Conservation (phyloP, 768 basidiomycete genomes). For the Psilocybe cyanescens region DNA sequence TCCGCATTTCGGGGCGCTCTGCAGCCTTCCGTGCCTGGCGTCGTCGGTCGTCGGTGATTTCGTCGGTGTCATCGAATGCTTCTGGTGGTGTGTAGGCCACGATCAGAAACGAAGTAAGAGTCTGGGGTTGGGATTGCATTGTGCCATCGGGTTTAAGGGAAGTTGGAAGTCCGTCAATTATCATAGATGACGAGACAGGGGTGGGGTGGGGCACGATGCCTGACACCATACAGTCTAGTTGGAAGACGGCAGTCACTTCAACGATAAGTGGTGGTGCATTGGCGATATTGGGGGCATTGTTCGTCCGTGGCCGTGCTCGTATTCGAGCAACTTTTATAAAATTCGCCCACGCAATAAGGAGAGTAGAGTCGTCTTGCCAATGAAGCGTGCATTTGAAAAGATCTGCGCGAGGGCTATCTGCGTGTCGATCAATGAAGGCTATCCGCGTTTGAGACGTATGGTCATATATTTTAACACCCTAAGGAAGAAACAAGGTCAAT, state of each 20-base stretch:
- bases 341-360: conserved; percentile 94
- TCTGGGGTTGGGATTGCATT: conserved; percentile 19
- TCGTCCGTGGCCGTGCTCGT: conserved; percentile 57
- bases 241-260: conserved; percentile 91
- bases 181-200: conserved; percentile 27
- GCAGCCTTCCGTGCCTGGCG: conserved; percentile 84
- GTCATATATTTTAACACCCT: conserved; percentile 97
- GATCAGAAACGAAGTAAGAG: conserved; percentile 79
- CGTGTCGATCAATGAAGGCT: conserved; percentile 82
- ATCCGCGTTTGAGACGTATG: conserved; percentile 76
- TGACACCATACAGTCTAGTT: conserved; percentile 94
- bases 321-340: conserved; percentile 89
- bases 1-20: conserved; percentile 91
- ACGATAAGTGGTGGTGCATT: conserved; percentile 67
- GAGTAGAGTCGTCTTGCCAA: conserved; percentile 92
- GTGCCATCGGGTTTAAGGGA: conserved; percentile 21
- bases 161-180: conserved; percentile 15
- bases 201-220: conserved; percentile 83
- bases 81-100: conserved; percentile 87
- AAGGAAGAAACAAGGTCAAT: conserved; percentile 3
- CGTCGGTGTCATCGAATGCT: conserved; percentile 57
- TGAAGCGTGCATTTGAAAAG: conserved; percentile 90
- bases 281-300: conserved; percentile 43
- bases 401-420: conserved; percentile 88
- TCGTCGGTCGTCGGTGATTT: conserved; percentile 71